Evolutionary conservation across 257 asterid species (phyloP).

Genomic region (Sherardia arvensis): DNA sequence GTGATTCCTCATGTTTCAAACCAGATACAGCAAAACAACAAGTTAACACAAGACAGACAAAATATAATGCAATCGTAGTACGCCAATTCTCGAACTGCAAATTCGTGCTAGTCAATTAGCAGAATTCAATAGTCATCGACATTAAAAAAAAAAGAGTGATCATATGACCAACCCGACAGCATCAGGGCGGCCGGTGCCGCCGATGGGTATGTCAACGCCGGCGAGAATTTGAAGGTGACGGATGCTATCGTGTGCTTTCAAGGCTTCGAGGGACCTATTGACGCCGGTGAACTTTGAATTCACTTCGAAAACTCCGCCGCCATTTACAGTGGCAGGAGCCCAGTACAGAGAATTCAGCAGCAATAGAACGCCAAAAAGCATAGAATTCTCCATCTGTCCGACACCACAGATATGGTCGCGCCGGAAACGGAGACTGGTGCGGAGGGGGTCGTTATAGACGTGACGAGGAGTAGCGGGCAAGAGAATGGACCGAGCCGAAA

Average conservation of each 20-base stretch:
- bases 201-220: constrained; percentile 97
- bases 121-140: neutral
- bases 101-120: neutral
- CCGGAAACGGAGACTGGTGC: neutral
- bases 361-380: neutral
- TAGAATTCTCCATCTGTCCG: neutral
- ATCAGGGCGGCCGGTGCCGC: constrained; percentile 97
- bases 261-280: constrained; percentile 62
- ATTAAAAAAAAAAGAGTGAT: neutral
- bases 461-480: neutral
- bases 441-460: neutral
- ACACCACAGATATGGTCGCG: neutral
- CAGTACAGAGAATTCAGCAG: constrained; percentile 5
- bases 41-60: neutral
- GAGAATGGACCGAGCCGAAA: neutral
- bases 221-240: constrained; percentile 76
- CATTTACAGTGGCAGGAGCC: constrained; percentile 8
- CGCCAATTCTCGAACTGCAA: neutral
- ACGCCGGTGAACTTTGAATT: constrained; percentile 69
- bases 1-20: neutral
- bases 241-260: constrained; percentile 73
- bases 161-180: constrained; percentile 54
- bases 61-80: neutral
- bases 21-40: neutral
- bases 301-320: constrained; percentile 55